Percentiles rank a stretch among this genome's conserved stretches.
phyloP scores from a whole-genome alignment of 495 filamentous ascomycete genomes.

The Aspergillus ostianus region DNA sequence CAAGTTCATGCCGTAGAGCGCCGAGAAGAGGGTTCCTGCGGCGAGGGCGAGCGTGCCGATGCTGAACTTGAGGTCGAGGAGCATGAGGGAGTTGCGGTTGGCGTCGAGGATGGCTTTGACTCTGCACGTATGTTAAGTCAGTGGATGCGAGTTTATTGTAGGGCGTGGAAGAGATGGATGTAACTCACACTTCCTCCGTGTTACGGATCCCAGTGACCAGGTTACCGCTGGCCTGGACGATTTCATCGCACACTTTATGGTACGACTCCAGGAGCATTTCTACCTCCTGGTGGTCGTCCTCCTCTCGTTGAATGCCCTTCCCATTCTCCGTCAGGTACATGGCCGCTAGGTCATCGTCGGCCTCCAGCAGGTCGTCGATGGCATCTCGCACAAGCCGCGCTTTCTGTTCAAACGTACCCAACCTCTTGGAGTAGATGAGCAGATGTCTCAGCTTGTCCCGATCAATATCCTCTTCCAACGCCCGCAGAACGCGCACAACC shows the following conservation, averaged over 20 bases:
- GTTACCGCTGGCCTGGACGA: constrained; percentile 91
- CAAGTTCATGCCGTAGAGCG: constrained; percentile 98
- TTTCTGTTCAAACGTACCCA: constrained; percentile 97
- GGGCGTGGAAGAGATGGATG: not conserved
- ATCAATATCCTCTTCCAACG: constrained; percentile 96
- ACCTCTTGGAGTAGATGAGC: constrained; percentile 88
- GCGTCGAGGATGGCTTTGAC: constrained; percentile 95
- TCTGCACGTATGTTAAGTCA: constrained; percentile 37
- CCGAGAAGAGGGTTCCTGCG: constrained; percentile 89
- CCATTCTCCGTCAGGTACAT: constrained; percentile 94
- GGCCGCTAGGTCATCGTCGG: constrained; percentile 89
- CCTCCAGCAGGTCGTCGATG: constrained; percentile 94
- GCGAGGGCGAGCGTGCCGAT: constrained; percentile 91
- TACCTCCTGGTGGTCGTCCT: constrained; percentile 92
- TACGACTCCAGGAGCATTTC: constrained; percentile 97
- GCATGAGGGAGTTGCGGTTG: constrained; percentile 98
- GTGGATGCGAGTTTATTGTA: not conserved
- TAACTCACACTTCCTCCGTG: constrained; percentile 91
- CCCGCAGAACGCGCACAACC: constrained; percentile 80
- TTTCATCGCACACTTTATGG: constrained; percentile 96
- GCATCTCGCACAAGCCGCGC: constrained; percentile 91
- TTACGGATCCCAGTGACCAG: constrained; percentile 94
- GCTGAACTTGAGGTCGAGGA: constrained; percentile 93
- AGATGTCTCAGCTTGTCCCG: constrained; percentile 87
- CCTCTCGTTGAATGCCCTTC: constrained; percentile 67